Evolutionary conservation across 176 grass and related monocot species (phyloP).

Genomic region (Eleusine coracana): DNA sequence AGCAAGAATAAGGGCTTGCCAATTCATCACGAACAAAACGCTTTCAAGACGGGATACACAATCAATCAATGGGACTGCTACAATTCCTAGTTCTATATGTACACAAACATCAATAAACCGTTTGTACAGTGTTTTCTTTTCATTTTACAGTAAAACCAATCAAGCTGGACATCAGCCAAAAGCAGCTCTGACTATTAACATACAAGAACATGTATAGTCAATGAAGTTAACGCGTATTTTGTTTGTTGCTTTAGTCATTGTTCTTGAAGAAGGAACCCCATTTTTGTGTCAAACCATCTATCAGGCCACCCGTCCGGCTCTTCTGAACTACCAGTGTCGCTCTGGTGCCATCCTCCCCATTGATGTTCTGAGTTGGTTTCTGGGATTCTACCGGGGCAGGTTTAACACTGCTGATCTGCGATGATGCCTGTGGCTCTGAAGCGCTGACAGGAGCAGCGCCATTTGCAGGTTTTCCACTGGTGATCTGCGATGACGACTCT

Average conservation of each 20-base stretch:
- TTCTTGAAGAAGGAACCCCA: constrained; percentile 88
- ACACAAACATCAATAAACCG: constrained; percentile 46
- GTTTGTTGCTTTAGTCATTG: constrained; percentile 49
- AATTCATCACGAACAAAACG: constrained; percentile 12
- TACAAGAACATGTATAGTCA: constrained; percentile 35
- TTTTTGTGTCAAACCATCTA: constrained; percentile 79
- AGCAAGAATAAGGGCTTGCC: constrained; percentile 28
- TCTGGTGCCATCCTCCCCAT: constrained; percentile 62
- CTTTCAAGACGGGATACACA: constrained; percentile 37
- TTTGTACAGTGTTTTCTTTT: constrained; percentile 33
- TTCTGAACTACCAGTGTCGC: constrained; percentile 92
- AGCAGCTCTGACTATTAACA: constrained; percentile 47
- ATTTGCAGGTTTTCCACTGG: constrained; percentile 19
- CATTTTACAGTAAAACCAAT: constrained; percentile 66
- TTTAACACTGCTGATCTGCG: constrained; percentile 34
- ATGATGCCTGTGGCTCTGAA: constrained; percentile 30
- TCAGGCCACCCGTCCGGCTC: constrained; percentile 58
- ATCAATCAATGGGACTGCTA: constrained; percentile 38
- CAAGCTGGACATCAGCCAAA: constrained; percentile 36
- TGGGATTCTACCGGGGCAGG: constrained; percentile 32
- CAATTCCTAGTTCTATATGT: constrained; percentile 53
- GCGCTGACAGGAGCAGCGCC: neutral
- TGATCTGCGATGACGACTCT: constrained; percentile 35
- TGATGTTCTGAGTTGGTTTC: constrained; percentile 46
- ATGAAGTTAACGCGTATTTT: neutral